Evolutionary conservation across 306 rosid genomes (phyloP).

Genomic region (Pyrus bretschneideri): DNA sequence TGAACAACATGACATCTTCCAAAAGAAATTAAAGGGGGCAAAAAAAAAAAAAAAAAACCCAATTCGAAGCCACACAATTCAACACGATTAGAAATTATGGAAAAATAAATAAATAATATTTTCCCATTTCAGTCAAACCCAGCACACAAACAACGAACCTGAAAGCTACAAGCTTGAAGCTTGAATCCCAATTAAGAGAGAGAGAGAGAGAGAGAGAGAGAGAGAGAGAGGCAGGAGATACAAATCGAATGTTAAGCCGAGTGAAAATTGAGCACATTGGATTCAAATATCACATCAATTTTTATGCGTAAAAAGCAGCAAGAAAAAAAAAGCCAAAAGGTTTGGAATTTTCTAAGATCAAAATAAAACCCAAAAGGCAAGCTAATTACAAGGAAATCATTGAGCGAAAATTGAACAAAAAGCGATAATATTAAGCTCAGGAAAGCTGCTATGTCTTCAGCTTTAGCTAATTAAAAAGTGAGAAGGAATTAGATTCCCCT

Average conservation of each 20-base stretch:
- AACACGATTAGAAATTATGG: neutral
- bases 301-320: neutral
- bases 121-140: neutral
- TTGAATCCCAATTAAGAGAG: conserved; percentile 3
- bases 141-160: neutral
- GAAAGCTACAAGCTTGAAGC: conserved; percentile 5
- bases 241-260: neutral
- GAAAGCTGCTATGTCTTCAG: conserved; percentile 23
- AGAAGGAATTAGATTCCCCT: conserved; percentile 25
- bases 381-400: neutral
- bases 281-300: conserved; percentile 32
- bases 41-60: neutral
- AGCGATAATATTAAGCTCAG: conserved; percentile 20
- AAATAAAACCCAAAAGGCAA: conserved; percentile 10
- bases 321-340: neutral
- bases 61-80: neutral
- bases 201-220: neutral
- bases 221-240: neutral
- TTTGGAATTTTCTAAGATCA: neutral
- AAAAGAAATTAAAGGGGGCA: neutral
- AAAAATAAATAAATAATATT: neutral
- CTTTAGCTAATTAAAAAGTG: conserved; percentile 13
- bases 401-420: conserved; percentile 11
- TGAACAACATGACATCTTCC: conserved; percentile 8
- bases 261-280: conserved; percentile 12